Percentiles rank a stretch among this genome's conserved stretches.
Evolutionary conservation across 192 early-diverging fungal genomes (phyloP).

Genomic region (Geranomyces michiganensis): DNA sequence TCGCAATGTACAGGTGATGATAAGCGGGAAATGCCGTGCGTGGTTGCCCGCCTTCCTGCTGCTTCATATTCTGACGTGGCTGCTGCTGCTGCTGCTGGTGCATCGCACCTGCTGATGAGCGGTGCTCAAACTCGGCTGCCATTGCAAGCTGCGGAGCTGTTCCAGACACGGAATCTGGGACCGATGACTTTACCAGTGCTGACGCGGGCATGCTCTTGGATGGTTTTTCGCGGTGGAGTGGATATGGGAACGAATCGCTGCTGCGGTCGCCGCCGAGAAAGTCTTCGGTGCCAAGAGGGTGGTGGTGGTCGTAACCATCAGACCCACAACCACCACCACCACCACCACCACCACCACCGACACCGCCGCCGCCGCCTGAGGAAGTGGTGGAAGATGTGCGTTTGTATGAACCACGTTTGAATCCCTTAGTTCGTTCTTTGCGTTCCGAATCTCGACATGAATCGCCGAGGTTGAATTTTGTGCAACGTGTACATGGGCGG

Average conservation of each 20-base stretch:
- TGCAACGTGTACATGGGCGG: conserved; percentile 83
- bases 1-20: conserved; percentile 29
- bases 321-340: no score
- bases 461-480: conserved; percentile 68
- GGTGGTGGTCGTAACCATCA: no score
- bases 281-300: neutral
- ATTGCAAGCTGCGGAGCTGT: conserved; percentile 28
- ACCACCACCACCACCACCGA: no score
- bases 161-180: neutral
- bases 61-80: no score
- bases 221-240: neutral
- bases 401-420: neutral
- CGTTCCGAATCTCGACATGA: conserved; percentile 77
- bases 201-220: conserved; percentile 4
- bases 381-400: neutral
- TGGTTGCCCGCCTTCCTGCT: no score
- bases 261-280: neutral
- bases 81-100: no score
- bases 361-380: no score
- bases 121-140: conserved; percentile 31
- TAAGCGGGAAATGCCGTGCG: conserved; percentile 10
- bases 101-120: conserved; percentile 14
- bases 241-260: neutral
- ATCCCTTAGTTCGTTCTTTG: conserved; percentile 78
- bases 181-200: conserved; percentile 7